Base-by-base conservation (phyloP, 2,329 filamentous ascomycete species). In the Venturia oleaginea region DNA sequence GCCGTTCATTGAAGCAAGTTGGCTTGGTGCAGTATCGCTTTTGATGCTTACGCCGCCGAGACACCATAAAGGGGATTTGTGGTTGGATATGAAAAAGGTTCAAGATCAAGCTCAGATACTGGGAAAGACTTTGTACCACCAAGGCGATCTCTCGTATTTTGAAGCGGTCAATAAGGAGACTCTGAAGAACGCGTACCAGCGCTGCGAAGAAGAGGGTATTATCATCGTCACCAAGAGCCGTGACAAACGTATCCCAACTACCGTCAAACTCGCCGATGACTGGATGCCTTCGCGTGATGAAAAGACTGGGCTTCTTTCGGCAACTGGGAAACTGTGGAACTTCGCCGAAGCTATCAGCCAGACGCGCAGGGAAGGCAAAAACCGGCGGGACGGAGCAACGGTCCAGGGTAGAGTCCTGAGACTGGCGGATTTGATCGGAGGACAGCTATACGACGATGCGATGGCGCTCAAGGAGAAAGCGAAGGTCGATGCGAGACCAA, bases 151-250 rank as follows among this genome's bases (percentile, higher is more conserved):
- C 11, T 92, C 89, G 37, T 99, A 99, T 77, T 97, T 97, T 69
- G 94, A 99, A 77, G 92, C 94, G 2, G 93, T 99, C 68, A 99
- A 99, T 80, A 97, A 97, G 71, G 93, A 99, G 75, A 96, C 92
- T 0, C 83, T 99, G 65, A 96, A 94, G 72, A 99, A 99, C 75
- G 89, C 92, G 0, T 97, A 93, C 76, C 82, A 85, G 43, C 86
- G 91, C 19, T 96, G 96, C 71, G 87, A 92, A 69, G 91, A 97
- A 71, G 93, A 97, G 70, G 90, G 92, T 10, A 95, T 97, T 67
- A 82, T 97, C 65, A 79, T 90, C 55, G 83, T 92, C 0, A 82
- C 89, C 37, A 90, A 89, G 70, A 78, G 76, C 64, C 88, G 86
- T 69, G 87, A 88, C 67, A 70, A 88, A 88, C 68, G 76, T 81